Evolutionary conservation across 2,329 filamentous ascomycete species (phyloP), one percentile per base, ranked within the genome.

Genomic region (Neonectria neomacrospora): DNA sequence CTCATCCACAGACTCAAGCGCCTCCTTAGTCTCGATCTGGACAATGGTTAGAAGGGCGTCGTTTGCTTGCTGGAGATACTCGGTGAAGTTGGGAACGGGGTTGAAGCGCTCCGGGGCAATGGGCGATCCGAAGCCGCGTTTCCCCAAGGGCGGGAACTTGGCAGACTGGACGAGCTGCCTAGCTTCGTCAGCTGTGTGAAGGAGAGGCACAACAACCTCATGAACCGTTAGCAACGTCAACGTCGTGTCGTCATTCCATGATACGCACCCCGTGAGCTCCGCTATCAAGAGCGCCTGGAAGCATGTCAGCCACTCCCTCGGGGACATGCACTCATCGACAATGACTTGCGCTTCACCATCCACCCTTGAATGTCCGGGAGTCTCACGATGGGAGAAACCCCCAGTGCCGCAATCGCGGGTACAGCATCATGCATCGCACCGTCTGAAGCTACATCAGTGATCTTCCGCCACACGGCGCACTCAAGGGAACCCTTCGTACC

Each of bases 1-100:
- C 51, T 85, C 85, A 34, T 90, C 87, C 1, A 90, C 83, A 12
- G 78, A 77, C 1, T 87, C 83, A 14, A 91, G 78, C 1, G 88
- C 88, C 73, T 90, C 88, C 64, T 80, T 79, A 0, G 89, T 90
- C 78, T 91, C 89, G 55, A 91, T 90, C 75, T 91, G 89, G 11
- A 90, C 86, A 78, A 90, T 88, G 16, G 86, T 89, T 61, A 91
- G 73, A 22, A 91, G 80, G 30, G 76, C 68, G 56, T 84, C 78
- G 64, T 86, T 85, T 47, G 83, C 83, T 42, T 81, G 78, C 63
- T 81, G 77, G 68, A 85, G 79, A 63, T 86, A 86, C 56, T 84
- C 80, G 3, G 80, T 81, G 20, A 81, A 80, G 6, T 75, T 80
- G 10, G 82, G 77, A 16, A 78, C 78, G 54, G 81, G 80, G 22